Conservation (phyloP, 202 grass and related monocot genomes). For the Dendrocalamus latiflorus region DNA sequence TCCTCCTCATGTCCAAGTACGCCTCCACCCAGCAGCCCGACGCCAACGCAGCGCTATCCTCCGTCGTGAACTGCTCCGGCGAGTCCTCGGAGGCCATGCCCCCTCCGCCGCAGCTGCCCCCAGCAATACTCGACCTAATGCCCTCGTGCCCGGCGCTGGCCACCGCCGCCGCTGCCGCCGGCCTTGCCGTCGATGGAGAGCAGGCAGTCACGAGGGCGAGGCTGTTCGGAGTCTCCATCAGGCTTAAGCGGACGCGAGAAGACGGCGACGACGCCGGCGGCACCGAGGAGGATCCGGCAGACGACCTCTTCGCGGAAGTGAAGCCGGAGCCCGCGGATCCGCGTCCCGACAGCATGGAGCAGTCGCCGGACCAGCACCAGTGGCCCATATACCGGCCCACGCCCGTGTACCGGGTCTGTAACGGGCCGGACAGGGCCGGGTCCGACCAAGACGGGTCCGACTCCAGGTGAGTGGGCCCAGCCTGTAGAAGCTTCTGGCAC, state of each 20-base stretch:
- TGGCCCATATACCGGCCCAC: slow-evolving; percentile 66
- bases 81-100: slow-evolving; percentile 33
- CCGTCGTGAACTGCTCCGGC: slow-evolving; percentile 28
- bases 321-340: slow-evolving; percentile 46
- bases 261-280: no score
- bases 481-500: slow-evolving; percentile 27
- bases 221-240: slow-evolving; percentile 75
- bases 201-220: slow-evolving; percentile 24
- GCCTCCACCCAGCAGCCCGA: slow-evolving; percentile 35
- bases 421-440: slow-evolving; percentile 34
- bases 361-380: slow-evolving; percentile 24
- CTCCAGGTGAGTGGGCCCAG: slow-evolving; percentile 38
- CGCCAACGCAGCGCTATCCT: slow-evolving; percentile 28
- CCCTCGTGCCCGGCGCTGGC: slow-evolving; percentile 39
- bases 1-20: slow-evolving; percentile 67
- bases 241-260: slow-evolving; percentile 44
- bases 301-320: slow-evolving; percentile 3
- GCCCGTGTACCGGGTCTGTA: slow-evolving; percentile 48
- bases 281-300: no score
- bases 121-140: slow-evolving; percentile 66
- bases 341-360: background rate
- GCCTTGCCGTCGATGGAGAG: slow-evolving; percentile 19
- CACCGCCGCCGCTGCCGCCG: slow-evolving; percentile 3
- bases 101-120: slow-evolving; percentile 6
- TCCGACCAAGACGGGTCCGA: slow-evolving; percentile 48